Conservation (phyloP, 805 yeast species). For the Yamadazyma akitaensis region DNA sequence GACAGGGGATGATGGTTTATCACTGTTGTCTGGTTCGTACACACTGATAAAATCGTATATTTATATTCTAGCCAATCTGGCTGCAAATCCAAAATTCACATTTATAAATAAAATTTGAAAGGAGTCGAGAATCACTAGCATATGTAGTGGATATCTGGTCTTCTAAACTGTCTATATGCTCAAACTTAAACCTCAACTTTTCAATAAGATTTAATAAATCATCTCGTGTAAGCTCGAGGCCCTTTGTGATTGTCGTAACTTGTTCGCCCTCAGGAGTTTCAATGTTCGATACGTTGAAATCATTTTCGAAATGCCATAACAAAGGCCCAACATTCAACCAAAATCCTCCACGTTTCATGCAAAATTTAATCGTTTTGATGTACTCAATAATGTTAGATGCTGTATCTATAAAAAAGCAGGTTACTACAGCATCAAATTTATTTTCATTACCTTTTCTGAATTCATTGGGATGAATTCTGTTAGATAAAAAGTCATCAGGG, state of each 20-base stretch:
- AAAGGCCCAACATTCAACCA: conserved; percentile 72
- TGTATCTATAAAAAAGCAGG: conserved; percentile 64
- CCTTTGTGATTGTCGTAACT: conserved; percentile 40
- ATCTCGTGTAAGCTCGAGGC: conserved; percentile 57
- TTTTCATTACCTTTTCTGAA: conserved; percentile 40
- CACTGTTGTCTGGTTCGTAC: neutral
- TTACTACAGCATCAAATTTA: conserved; percentile 45
- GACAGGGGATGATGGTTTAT: neutral
- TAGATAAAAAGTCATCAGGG: conserved; percentile 33
- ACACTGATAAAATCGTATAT: conserved; percentile 13
- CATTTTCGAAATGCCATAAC: conserved; percentile 69
- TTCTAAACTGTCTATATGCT: conserved; percentile 21
- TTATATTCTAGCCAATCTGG: neutral
- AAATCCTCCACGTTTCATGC: conserved; percentile 42
- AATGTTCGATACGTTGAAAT: conserved; percentile 24
- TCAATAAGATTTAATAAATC: conserved; percentile 49
- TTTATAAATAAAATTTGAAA: conserved; percentile 55
- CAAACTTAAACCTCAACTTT: conserved; percentile 50
- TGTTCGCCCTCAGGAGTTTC: conserved; percentile 22
- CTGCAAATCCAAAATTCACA: conserved; percentile 70
- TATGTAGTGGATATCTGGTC: conserved; percentile 46
- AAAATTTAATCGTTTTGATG: conserved; percentile 44
- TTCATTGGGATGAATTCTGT: conserved; percentile 35
- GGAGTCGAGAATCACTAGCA: conserved; percentile 45
- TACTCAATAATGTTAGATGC: conserved; percentile 59